Conservation (phyloP, 257 asterid species). For the Marsdenia floribunda region DNA sequence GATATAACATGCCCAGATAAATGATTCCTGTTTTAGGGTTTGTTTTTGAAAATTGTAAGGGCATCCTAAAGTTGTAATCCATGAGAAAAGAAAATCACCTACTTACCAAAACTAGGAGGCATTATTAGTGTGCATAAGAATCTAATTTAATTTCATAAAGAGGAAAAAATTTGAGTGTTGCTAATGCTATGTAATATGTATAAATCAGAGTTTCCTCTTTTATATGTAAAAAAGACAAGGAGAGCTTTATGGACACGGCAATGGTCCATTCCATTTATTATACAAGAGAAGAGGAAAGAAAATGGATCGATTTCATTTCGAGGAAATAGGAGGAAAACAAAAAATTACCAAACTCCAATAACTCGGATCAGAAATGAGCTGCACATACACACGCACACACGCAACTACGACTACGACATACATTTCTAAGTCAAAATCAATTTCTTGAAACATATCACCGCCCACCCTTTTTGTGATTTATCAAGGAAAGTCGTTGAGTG, state of each 20-base stretch:
- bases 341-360: neutral
- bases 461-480: neutral
- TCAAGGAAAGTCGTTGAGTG: neutral
- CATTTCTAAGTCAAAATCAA: neutral
- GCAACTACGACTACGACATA: neutral
- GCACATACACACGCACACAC: too few species aligned
- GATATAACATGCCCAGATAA: too few species aligned
- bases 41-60: neutral
- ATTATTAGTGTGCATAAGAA: too few species aligned
- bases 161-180: too few species aligned
- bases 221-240: too few species aligned
- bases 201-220: too few species aligned
- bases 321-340: neutral
- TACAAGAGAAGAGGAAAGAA: too few species aligned
- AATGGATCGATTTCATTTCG: neutral
- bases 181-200: too few species aligned
- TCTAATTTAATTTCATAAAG: neutral
- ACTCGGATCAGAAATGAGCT: too few species aligned
- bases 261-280: slow-evolving; percentile 3
- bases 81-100: too few species aligned
- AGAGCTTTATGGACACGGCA: neutral
- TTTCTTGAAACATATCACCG: neutral
- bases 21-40: neutral
- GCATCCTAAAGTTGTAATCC: neutral
- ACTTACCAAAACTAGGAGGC: too few species aligned